phyloP scores from a whole-genome alignment of 176 grass and related monocot species.

The Carex littledalei region DNA sequence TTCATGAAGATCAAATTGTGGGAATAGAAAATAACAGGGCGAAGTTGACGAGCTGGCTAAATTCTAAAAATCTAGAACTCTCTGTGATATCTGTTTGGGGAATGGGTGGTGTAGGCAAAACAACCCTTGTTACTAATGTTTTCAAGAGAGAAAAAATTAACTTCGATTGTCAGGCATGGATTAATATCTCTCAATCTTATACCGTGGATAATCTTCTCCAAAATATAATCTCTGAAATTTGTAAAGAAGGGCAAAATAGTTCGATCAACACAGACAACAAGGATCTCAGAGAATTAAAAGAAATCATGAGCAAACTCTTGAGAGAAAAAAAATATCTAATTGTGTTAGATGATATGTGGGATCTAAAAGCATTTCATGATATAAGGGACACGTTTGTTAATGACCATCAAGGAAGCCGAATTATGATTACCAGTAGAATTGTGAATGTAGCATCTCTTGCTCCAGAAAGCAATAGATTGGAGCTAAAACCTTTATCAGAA shows the following conservation, averaged over 20 bases:
- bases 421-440: slow-evolving; percentile 27
- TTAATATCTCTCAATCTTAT: too few species aligned
- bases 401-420: background rate
- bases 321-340: slow-evolving; percentile 9
- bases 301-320: background rate
- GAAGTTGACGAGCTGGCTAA: too few species aligned
- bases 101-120: too few species aligned
- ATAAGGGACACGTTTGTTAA: background rate
- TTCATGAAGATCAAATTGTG: too few species aligned
- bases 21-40: too few species aligned
- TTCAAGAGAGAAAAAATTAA: too few species aligned
- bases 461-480: background rate
- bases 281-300: slow-evolving; percentile 3
- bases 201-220: too few species aligned
- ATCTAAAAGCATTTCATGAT: background rate
- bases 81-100: too few species aligned
- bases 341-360: slow-evolving; percentile 15
- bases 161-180: too few species aligned
- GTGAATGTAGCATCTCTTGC: slow-evolving; percentile 16
- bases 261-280: background rate
- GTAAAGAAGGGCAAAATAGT: background rate
- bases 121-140: too few species aligned
- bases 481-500: slow-evolving; percentile 18
- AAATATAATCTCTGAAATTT: too few species aligned
- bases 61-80: too few species aligned